Evolutionary conservation across 2,329 filamentous ascomycete genomes (phyloP).

Genomic region (Pestalotiopsis sp.): DNA sequence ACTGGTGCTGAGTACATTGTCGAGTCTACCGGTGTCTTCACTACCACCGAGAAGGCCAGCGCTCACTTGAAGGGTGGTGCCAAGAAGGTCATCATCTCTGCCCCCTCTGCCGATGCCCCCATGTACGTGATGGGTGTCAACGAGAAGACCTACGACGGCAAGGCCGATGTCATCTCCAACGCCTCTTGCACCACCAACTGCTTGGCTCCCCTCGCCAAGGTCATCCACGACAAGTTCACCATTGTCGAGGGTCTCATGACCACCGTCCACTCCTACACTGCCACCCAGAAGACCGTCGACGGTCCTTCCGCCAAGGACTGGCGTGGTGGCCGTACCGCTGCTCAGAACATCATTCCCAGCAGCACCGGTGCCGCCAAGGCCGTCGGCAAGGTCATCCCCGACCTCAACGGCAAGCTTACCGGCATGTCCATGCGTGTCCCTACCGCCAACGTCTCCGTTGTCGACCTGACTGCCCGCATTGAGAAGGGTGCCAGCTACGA

Average conservation of each 20-base stretch:
- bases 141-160: constrained; percentile 88
- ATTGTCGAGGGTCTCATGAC: constrained; percentile 99
- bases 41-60: constrained; percentile 93
- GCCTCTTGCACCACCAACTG: constrained; percentile 99
- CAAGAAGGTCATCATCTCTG: constrained; percentile 96
- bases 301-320: constrained; percentile 98
- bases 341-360: constrained; percentile 99
- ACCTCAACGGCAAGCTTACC: constrained; percentile 98
- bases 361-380: constrained; percentile 99
- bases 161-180: constrained; percentile 95
- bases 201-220: constrained; percentile 98
- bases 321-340: constrained; percentile 97
- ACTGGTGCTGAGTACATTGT: constrained; percentile 91
- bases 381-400: constrained; percentile 99
- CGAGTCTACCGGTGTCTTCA: constrained; percentile 99
- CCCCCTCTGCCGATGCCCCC: constrained; percentile 90
- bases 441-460: constrained; percentile 97
- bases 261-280: constrained; percentile 99
- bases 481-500: constrained; percentile 90
- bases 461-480: constrained; percentile 91
- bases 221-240: constrained; percentile 97
- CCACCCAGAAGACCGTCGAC: constrained; percentile 99
- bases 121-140: constrained; percentile 99
- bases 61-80: constrained; percentile 95
- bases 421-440: constrained; percentile 99